Base-by-base conservation (phyloP, 1,139 yeast genomes). In the Torulaspora pretoriensis region DNA sequence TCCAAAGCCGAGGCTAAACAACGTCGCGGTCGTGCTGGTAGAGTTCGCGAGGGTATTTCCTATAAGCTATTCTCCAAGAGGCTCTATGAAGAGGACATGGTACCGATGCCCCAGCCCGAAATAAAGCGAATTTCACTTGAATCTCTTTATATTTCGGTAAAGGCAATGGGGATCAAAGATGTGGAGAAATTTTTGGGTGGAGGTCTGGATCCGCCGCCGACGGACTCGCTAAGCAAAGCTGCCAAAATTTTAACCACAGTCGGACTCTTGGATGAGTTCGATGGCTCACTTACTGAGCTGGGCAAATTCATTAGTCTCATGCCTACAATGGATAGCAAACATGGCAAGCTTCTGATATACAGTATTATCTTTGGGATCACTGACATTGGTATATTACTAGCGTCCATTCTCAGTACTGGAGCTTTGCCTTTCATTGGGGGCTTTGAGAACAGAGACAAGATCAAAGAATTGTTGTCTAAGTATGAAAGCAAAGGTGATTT, bases 1-100 rank as follows among this genome's bases (percentile, higher is more conserved):
- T 90, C 97, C 0, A 77, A 77, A 52, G 97, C 97, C 0, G 96
- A 95, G 59, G 82, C 83, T n/a, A 78, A 80, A 34, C 98, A 92
- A 65, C 77, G 98, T 67, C 74, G 96, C 61, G 98, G 98, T 62
- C 86, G 98, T 72, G 94, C 97, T n/a, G 98, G 98, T 52, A 92
- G 98, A 76, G 89, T 90, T 12, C 77, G 82, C 23, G 73, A 73
- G 25, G 98, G 98, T 48, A 71, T 71, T 9, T 89, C 97, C 52
- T 92, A 80, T 67, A 90, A 86, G 59, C 64, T 92, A 38, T 92
- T 79, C 64, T 83, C 97, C 0, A 67, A 70, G 43, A 77, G 76
- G 2, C 75, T 85, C 0, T 81, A 80, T 54, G 64, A 67, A 0
- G 59, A 66, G 3, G 66, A 67, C 31, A 84, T 89, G 94, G 68